Evolutionary conservation across 129 eudicot genomes (phyloP).

Genomic region (Flaveria linearis): DNA sequence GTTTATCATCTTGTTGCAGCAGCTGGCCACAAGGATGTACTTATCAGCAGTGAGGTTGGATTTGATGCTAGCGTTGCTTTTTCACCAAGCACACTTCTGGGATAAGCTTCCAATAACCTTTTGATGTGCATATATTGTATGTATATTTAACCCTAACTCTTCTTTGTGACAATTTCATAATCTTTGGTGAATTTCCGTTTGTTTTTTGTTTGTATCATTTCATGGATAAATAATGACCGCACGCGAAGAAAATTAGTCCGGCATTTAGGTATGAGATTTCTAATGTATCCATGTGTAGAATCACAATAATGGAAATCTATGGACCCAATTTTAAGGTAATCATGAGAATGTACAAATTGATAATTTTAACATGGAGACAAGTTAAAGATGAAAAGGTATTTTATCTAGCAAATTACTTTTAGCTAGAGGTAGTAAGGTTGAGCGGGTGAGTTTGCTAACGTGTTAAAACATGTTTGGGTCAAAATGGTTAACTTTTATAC

Average conservation of each 20-base stretch:
- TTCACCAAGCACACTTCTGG: background rate
- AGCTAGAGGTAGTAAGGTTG: background rate
- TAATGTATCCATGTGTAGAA: too few species aligned
- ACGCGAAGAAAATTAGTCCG: background rate
- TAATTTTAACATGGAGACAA: background rate
- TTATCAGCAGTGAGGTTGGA: background rate
- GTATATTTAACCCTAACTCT: background rate
- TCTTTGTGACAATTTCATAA: too few species aligned
- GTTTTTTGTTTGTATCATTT: background rate
- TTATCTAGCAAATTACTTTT: background rate
- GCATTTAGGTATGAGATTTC: background rate
- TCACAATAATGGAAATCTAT: background rate
- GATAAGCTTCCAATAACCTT: background rate
- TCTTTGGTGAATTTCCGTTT: background rate
- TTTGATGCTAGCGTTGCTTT: background rate
- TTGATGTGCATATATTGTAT: background rate
- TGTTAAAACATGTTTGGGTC: too few species aligned
- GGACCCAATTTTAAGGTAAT: background rate
- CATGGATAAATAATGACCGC: background rate
- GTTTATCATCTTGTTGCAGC: background rate
- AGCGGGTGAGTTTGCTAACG: too few species aligned
- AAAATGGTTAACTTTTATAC: too few species aligned
- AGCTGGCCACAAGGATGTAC: background rate
- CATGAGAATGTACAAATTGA: background rate
- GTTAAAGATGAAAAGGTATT: background rate